Evolutionary conservation across 1,284 basidiomycete genomes (phyloP), one percentile per base, ranked within the genome.

Genomic region (Somion occarium): DNA sequence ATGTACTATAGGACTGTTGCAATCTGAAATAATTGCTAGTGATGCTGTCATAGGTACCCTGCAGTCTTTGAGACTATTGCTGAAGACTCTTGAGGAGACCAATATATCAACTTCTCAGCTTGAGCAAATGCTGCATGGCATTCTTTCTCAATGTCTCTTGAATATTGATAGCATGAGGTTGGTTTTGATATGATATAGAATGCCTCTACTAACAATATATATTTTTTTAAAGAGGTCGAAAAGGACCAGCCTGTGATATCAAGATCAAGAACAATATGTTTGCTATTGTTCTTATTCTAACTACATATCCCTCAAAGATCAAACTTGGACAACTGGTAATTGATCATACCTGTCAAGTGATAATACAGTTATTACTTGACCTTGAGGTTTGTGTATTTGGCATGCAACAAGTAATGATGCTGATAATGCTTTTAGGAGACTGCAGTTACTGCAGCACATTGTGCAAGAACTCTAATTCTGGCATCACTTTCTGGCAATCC

Each of bases 211-310:
- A 5, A 38, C n/a, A 13, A 26, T 27, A n/a, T 12, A 12, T 48
- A 42, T 26, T 27, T 46, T 42, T 44, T 59, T n/a, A n/a, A n/a
- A 94, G 93, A 50, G 85, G 89, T 7, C 83, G 93, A 44, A 78
- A 85, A 53, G 95, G 94, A 2, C 61, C 76, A 0, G 82, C 90
- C 9, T 89, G 90, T 1, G 72, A 79, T 5, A 83, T 86, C 68
- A 98, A 98, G 71, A 79, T 91, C 66, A 95, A 93, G 69, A 92
- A 88, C 66, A 98, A 97, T 68, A 76, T 98, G 52, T 71, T 98
- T 15, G 91, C 93, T 0, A 77, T 87, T 0, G 93, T 93, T 2
- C 78, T 99, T 5, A 78, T 98, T 49, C 68, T 98, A 38, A 97
- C 95, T 0, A 80, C 88, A 12, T 71, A 94, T 1, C 89, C 93